Evolutionary conservation across 176 grass and related monocot species (phyloP), one percentile per base, ranked within the genome.

Genomic region (Oryza meyeriana): DNA sequence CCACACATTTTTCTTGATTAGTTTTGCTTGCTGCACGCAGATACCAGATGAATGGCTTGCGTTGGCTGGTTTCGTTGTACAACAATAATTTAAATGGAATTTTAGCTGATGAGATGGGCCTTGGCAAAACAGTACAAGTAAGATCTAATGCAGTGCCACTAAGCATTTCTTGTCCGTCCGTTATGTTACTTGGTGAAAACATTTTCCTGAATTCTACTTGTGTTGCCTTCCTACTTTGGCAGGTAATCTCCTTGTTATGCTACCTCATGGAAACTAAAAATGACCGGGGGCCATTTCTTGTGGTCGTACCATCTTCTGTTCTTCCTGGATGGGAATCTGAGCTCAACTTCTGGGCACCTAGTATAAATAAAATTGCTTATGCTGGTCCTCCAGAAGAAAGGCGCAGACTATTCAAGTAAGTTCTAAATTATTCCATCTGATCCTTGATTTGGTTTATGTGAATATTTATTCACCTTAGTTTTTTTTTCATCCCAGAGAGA

Each of bases 41-140:
- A 88, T 99, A 99, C 71, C 96, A 99, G 87, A 91, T 99, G 91
- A 99, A 99, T 16, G 96, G 96, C 66, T 85, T 99, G 64, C 90
- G 96, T 69, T 98, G 95, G 95, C 68, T 98, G 84, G 92, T 98
- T 82, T 98, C 95, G 10, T 84, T 98, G 84, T 98, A 98, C 80
- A 98, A 98, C 68, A 98, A 98, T 75, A 91, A 94, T 80, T 89
- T 98, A 80, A 98, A 98, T 74, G 95, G 95, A 76, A 98, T 98
- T 86, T 86, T 98, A 83, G 95, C 95, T 71, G 95, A 98, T 91
- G 95, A 98, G 86, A 98, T 98, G 95, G 95, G 95, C 79, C 95
- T 98, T 81, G 95, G 95, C 72, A 98, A 98, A 98, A 98, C 95
- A 85, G 95, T 98, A 59, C 95, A 98, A 88, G 96, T 99, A 90